Evolutionary conservation across 192 early-diverging fungal species (phyloP), one percentile per base, ranked within the genome.

Genomic region (Podila clonocystis): DNA sequence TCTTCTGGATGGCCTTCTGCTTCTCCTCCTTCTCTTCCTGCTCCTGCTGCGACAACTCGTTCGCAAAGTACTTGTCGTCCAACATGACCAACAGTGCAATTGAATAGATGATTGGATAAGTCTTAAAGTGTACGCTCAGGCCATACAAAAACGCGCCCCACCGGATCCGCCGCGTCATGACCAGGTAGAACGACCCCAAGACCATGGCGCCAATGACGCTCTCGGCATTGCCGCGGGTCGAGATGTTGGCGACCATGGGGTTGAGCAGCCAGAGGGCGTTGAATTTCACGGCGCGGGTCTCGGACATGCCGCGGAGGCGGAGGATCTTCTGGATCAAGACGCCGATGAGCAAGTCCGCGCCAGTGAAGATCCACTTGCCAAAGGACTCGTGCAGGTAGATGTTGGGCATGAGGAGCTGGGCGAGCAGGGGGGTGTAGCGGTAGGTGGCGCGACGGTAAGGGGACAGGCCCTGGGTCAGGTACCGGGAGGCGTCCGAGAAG

Each of bases 381-480:
- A 93, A 98, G 12, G 91, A 86, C 34, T 85, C 76, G 70, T 91
- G 88, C 20, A 94, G 63, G 67, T 87, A 89, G 55, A 93, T 88
- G 63, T 97, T 96, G 22, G 96, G 96, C 29, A 93, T 89, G n/a
- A 99, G 73, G 15, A 96, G 41, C 82, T 90, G 94, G 6, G 97
- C 96, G n/a, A 99, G 85, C 15, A 98, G 69, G 9, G 98, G 98
- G 17, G 98, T 98, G 87, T 99, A 99, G 30, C 98, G 91, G 82
- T 98, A 99, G 0, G 98, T 99, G 3, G 92, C 94, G 26, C 98
- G 93, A 55, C 86, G 83, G 73, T 98, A 99, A 0, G 98, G 98
- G 4, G 92, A 95, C 50, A 69, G 61, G 9, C 94, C 94, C 8
- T 83, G 57, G 50, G 89, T 86, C 29, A 98, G 91, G 74, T 89